phyloP scores from a whole-genome alignment of 1,284 basidiomycete species.

The Naganishia albida region DNA sequence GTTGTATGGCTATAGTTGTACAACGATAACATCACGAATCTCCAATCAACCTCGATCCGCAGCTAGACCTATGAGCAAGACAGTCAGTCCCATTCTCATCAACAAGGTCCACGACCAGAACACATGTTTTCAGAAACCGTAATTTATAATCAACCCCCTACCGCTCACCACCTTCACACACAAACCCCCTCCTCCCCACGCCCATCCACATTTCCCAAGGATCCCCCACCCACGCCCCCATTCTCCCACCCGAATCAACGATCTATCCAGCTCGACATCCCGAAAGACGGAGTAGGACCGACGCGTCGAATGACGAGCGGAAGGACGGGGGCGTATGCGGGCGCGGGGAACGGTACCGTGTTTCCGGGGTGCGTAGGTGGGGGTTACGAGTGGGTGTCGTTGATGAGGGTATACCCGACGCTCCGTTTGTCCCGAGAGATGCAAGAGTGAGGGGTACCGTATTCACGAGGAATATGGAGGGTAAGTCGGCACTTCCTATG shows the following conservation, averaged over 20 bases:
- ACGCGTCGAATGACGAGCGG: not conserved
- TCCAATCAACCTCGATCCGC: no score
- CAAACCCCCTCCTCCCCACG: conserved; percentile 5
- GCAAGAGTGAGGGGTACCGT: not conserved
- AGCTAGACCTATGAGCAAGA: not conserved
- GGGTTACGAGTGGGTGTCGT: conserved; percentile 14
- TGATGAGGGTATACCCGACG: not conserved
- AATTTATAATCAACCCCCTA: conserved; percentile 28
- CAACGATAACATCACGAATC: no score
- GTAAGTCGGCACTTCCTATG: conserved; percentile 29
- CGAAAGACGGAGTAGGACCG: conserved; percentile 26
- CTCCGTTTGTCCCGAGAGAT: not conserved
- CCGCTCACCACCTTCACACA: conserved; percentile 8
- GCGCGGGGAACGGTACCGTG: conserved; percentile 20
- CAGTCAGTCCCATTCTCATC: not conserved
- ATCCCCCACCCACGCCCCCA: conserved; percentile 6
- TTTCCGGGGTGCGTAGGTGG: not conserved
- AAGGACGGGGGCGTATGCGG: not conserved
- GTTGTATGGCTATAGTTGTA: no score
- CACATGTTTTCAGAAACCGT: conserved; percentile 26
- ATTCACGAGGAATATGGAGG: conserved; percentile 8
- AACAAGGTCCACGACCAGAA: not conserved
- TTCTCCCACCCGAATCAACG: not conserved
- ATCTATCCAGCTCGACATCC: conserved; percentile 28
- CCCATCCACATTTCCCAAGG: conserved; percentile 26